Evolutionary conservation across 2,329 filamentous ascomycete genomes (phyloP).

Genomic region (Arthrobotrys musiformis): DNA sequence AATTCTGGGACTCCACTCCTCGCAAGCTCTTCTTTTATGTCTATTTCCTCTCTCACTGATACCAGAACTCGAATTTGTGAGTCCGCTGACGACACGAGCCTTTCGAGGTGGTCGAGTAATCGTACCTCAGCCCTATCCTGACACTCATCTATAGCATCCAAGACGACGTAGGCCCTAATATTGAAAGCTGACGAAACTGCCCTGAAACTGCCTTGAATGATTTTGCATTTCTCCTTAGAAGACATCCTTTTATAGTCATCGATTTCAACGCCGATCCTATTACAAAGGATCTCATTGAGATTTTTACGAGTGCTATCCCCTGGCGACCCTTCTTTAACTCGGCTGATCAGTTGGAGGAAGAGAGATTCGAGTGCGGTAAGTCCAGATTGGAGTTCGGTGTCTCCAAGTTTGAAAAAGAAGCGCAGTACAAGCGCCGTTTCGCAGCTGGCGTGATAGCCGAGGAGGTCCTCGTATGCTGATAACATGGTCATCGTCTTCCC

Average conservation of each 20-base stretch:
- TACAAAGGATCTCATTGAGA: too few species aligned
- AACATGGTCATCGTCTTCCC: neutral
- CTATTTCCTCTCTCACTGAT: neutral
- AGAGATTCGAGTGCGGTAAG: neutral
- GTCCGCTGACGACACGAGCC: neutral
- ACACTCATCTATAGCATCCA: slow-evolving; percentile 9
- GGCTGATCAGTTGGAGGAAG: neutral
- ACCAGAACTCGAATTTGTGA: neutral
- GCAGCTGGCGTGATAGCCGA: neutral
- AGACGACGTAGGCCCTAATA: neutral
- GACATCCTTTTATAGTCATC: neutral
- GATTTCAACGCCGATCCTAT: too few species aligned
- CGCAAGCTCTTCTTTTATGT: neutral
- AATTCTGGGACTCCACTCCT: neutral
- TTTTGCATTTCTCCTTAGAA: neutral
- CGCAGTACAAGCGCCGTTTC: neutral
- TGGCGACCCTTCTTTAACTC: too few species aligned
- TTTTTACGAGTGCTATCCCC: neutral
- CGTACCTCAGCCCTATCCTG: neutral
- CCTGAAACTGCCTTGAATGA: neutral
- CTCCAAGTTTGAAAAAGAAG: slow-evolving; percentile 9
- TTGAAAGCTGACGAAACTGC: neutral
- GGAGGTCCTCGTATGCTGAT: neutral
- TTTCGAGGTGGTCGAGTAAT: neutral
- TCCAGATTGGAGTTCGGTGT: neutral